These are phyloP conservation scores for Isoetes taiwanensis DNA, from an alignment of 75 land plant species.

Conservation along the genomic window DNA sequence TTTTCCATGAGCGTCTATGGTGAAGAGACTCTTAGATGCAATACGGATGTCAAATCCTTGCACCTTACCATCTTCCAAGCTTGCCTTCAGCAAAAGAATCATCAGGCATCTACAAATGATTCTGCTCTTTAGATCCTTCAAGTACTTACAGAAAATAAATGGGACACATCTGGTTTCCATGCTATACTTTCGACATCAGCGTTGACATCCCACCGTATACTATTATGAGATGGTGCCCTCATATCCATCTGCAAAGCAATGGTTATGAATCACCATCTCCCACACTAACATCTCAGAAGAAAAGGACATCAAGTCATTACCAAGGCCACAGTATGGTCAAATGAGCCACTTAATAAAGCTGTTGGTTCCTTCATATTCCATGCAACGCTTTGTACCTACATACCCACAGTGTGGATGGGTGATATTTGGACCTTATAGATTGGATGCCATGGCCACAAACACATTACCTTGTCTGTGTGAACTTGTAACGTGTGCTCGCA, in stretches of 20 bases:
- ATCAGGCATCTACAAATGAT: too few species aligned
- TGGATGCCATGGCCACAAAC: not conserved
- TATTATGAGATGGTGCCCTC: conserved; percentile 39
- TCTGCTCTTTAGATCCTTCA: too few species aligned
- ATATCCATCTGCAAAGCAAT: conserved; percentile 48
- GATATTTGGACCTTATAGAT: not conserved
- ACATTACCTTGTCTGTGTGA: conserved; percentile 62
- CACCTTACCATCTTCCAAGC: conserved; percentile 82
- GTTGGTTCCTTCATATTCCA: conserved; percentile 65
- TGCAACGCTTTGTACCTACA: conserved; percentile 85
- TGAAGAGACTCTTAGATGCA: conserved; percentile 50
- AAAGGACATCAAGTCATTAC: conserved; percentile 19
- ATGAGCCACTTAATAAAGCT: conserved; percentile 86
- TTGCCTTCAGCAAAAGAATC: conserved; percentile 34
- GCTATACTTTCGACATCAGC: conserved; percentile 87
- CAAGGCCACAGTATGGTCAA: conserved; percentile 68
- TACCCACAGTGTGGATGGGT: not conserved
- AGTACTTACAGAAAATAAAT: conserved; percentile 61
- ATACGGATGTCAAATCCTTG: conserved; percentile 58
- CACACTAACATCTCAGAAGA: too few species aligned
- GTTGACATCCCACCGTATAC: conserved; percentile 58
- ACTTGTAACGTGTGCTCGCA: conserved; percentile 58
- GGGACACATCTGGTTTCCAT: conserved; percentile 84
- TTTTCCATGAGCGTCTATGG: conserved; percentile 92
- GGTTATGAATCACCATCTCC: not conserved